Conservation (phyloP, 805 yeast genomes). For the Hanseniaspora hatyaiensis region DNA sequence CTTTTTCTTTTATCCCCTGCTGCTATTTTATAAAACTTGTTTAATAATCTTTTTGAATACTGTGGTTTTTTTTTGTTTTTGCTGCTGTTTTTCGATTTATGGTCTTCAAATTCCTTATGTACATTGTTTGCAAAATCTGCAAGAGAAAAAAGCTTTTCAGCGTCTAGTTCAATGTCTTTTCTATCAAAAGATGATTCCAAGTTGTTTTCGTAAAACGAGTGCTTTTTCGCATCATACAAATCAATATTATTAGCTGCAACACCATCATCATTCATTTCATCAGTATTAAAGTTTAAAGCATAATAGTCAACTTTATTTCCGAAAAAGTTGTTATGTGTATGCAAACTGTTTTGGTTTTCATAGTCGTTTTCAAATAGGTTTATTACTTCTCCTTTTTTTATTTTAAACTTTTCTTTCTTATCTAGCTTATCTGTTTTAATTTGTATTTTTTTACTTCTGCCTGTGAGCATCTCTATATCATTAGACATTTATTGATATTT, state of each 20-base stretch:
- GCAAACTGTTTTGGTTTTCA: background rate
- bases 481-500: too few relatives aligned
- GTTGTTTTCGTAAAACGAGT: background rate
- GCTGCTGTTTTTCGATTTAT: background rate
- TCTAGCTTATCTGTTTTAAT: background rate
- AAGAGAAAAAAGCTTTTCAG: background rate
- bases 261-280: background rate
- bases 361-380: background rate
- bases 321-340: background rate
- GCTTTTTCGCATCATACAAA: background rate
- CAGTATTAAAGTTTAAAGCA: background rate
- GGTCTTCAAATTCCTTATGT: background rate
- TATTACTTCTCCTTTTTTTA: background rate
- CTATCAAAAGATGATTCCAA: background rate
- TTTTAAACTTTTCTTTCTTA: background rate
- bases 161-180: background rate
- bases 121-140: constrained; percentile 7
- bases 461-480: background rate
- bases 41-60: constrained; percentile 6
- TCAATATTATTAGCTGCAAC: background rate
- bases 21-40: constrained; percentile 2
- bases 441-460: background rate
- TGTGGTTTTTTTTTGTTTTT: background rate
- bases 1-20: background rate
- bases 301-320: constrained; percentile 1